Base-by-base conservation (phyloP, 257 asterid genomes). In the Knoxia roxburghii region DNA sequence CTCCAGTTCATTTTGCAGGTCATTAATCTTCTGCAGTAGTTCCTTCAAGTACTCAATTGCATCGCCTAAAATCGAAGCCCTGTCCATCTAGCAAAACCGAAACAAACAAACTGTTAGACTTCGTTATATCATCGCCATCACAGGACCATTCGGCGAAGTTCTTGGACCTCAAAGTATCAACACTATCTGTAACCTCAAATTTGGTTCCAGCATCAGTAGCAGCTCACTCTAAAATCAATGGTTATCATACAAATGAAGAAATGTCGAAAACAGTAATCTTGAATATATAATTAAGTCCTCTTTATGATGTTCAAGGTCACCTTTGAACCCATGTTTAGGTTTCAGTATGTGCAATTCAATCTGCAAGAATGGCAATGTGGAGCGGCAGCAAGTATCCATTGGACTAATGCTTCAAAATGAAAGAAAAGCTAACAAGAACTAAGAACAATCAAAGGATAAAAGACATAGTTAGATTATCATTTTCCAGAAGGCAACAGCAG, bases 61-160 rank as follows among this genome's bases (percentile, higher is more conserved):
- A 68, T 90, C 97, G 66, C 97, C 97, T 33, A 90, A 81, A 68
- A 90, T 87, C 20, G 97, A 87, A 74, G 96, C 97, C 79, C 96
- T 83, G 80, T 90, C 97, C 97, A 90, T 90, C 97, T 90, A 60
- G 51, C 27, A 61, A 72, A 64, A 57, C 51, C 24, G 26, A 41
- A 41, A 41, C 1, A 11, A 45, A 37, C 23, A 14, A 24, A 33
- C 54, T 0, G 24, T 35, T 55, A 17, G 37, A 5, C 27, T 15
- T 68, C 51, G 43, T 13, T 18, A 53, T 7, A 18, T 29, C 64
- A 75, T 37, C 68, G 53, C 35, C 41, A 37, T 9, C 6, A 9
- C 41, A 37, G 58, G 46, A 26, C 40, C 12, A 15, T 37, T 13
- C 56, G 64, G 24, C 27, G 15, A 65, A 23, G n/a, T 26, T 11